These are phyloP conservation scores for Hypoxylon rubiginosum DNA, from an alignment of 2,329 filamentous ascomycete genomes.

Conservation along the genomic window DNA sequence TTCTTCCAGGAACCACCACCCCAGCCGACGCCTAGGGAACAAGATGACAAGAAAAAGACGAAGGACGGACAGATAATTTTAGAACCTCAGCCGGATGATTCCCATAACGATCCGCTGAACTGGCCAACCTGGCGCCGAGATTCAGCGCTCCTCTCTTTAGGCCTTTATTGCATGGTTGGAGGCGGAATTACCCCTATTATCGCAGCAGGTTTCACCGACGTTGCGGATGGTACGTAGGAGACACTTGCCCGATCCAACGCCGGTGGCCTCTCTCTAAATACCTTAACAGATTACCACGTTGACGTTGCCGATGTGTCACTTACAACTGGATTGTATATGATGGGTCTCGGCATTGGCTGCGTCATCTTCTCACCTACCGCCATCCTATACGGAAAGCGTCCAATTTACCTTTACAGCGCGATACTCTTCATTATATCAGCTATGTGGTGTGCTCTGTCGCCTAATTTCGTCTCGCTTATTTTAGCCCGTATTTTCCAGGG, in stretches of 20 bases:
- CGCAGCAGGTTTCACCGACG: constrained; percentile 88
- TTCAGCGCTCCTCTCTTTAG: constrained; percentile 81
- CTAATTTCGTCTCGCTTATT: constrained; percentile 82
- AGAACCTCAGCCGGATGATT: constrained; percentile 92
- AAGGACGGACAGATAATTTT: constrained; percentile 86
- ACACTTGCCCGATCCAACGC: constrained; percentile 46
- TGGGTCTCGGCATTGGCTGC: constrained; percentile 88
- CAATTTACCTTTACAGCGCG: constrained; percentile 85
- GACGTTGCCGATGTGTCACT: constrained; percentile 80
- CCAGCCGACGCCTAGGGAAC: constrained; percentile 38
- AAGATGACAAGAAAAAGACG: constrained; percentile 77
- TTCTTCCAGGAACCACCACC: constrained; percentile 55
- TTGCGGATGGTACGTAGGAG: constrained; percentile 66
- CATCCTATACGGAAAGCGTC: constrained; percentile 90
- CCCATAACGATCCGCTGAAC: constrained; percentile 90
- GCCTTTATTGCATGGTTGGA: constrained; percentile 93
- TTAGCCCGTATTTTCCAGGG: constrained; percentile 89
- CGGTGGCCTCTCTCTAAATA: constrained; percentile 29
- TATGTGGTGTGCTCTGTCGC: constrained; percentile 89
- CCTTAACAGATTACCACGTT: constrained; percentile 66
- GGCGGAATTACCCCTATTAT: constrained; percentile 93
- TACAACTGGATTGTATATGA: constrained; percentile 94
- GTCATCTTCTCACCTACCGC: constrained; percentile 90
- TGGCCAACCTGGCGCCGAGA: constrained; percentile 89
- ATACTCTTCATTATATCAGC: constrained; percentile 82